phyloP scores from a whole-genome alignment of 106 monocot species.

The Agapanthus africanus region DNA sequence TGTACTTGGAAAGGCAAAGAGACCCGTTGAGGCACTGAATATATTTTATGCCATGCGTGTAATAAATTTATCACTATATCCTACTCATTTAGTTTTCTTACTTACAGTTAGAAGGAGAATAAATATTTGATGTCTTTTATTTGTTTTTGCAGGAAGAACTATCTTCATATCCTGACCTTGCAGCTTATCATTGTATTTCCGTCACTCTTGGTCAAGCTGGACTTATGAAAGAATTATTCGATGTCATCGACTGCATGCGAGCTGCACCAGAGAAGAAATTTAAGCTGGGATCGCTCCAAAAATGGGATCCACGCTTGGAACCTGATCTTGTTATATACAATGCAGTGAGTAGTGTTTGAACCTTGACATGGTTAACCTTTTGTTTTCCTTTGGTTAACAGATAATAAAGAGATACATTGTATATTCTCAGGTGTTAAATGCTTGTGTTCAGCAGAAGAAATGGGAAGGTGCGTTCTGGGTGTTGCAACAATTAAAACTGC shows the following conservation, averaged over 20 bases:
- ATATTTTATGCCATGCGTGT: conserved; percentile 89
- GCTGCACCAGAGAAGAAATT: conserved; percentile 63
- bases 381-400: conserved; percentile 8
- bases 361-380: not conserved
- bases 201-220: conserved; percentile 94
- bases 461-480: conserved; percentile 99
- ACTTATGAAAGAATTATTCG: conserved; percentile 89
- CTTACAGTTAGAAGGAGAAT: not conserved
- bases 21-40: conserved; percentile 85
- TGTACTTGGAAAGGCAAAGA: conserved; percentile 92
- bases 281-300: conserved; percentile 60
- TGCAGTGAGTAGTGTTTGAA: conserved; percentile 55
- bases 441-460: conserved; percentile 81
- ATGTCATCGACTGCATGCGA: conserved; percentile 95
- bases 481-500: conserved; percentile 74
- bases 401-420: conserved; percentile 1
- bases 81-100: conserved; percentile 6
- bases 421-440: conserved; percentile 77
- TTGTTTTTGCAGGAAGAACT: conserved; percentile 72
- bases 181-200: conserved; percentile 95
- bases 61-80: conserved; percentile 15
- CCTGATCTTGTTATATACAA: conserved; percentile 93
- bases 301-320: conserved; percentile 82
- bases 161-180: conserved; percentile 92
- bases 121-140: not conserved